Evolutionary conservation across 768 basidiomycete genomes (phyloP), one percentile per base, ranked within the genome.

Genomic region (Tephrocybe rancida): DNA sequence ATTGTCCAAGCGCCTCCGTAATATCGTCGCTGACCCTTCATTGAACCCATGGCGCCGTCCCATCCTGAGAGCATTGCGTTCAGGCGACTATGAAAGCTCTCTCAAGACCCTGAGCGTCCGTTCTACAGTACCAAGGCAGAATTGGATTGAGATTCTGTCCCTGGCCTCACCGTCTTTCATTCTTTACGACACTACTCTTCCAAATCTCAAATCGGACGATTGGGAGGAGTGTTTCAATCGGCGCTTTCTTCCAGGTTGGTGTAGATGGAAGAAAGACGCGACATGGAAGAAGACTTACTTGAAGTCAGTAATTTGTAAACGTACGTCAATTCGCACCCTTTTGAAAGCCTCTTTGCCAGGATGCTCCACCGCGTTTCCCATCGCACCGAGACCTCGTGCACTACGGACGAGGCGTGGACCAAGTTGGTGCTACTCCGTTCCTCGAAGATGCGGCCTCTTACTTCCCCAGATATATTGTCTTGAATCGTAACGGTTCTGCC

Each of bases 331-430:
- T 18, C 35, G 21, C 37, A 46, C 50, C 39, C 53, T 62, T 37
- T 45, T 52, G 56, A 35, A 55, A 52, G 19, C 37, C 50, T 18
- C 24, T 50, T 42, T 25, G 57, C 42, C 48, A 91, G 90, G 63
- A 64, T 81, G 30, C 68, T 92, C 48, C 75, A 81, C 63, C 76
- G 86, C 27, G 74, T 87, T 34, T 86, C 82, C 80, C 91, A 92
- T 64, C 82, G 89, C 50, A 80, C 77, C 62, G 75, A 72, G 34
- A 83, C 83, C 3, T 76, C 78, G n/a, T 92, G 90, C 63, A 90
- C 90, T 19, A 67, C 82, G 6, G 87, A 90, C 60, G 92, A 93
- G 69, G 74, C 88, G 19, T 93, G 91, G 90, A 92, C 90, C 44
- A 90, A 84, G 87, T 90, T 65, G 60, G 73, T 66, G 4, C 19